A percentile compares a stretch with the other conserved stretches of the same genome.
Conservation (phyloP, 306 rosid genomes). For the Aeschynomene evenia region DNA sequence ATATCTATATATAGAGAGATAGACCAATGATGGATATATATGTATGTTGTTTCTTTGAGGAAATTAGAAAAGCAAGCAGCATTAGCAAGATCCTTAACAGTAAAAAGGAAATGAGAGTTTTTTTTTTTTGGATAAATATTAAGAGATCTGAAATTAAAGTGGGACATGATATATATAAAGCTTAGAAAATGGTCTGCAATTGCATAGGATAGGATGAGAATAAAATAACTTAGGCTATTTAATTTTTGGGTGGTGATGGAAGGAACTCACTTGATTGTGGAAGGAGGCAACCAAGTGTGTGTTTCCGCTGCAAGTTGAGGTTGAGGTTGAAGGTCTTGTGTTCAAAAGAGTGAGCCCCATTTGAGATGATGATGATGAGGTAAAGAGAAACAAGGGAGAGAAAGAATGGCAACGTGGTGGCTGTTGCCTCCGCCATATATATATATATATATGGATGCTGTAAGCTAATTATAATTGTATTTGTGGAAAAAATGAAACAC, state of each 20-base stretch:
- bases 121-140: not conserved
- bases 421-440: conserved; percentile 42
- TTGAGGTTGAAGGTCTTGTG: conserved; percentile 41
- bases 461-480: too few relatives aligned
- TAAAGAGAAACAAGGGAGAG: conserved; percentile 34
- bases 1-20: not conserved
- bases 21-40: not conserved
- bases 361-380: conserved; percentile 38
- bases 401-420: conserved; percentile 24
- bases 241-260: not conserved
- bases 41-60: conserved; percentile 1
- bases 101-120: conserved; percentile 16
- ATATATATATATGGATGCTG: too few relatives aligned
- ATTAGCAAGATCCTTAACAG: conserved; percentile 21
- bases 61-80: conserved; percentile 8
- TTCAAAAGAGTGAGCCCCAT: conserved; percentile 36
- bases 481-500: not conserved
- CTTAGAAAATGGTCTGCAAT: not conserved
- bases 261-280: conserved; percentile 34
- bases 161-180: conserved; percentile 21
- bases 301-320: conserved; percentile 26
- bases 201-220: too few relatives aligned
- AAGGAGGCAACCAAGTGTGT: conserved; percentile 10
- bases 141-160: conserved; percentile 35
- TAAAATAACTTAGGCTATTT: not conserved